These are phyloP conservation scores for Nitzschia palea DNA, from an alignment of 108 stramenopile genomes.

Conservation along the genomic window DNA sequence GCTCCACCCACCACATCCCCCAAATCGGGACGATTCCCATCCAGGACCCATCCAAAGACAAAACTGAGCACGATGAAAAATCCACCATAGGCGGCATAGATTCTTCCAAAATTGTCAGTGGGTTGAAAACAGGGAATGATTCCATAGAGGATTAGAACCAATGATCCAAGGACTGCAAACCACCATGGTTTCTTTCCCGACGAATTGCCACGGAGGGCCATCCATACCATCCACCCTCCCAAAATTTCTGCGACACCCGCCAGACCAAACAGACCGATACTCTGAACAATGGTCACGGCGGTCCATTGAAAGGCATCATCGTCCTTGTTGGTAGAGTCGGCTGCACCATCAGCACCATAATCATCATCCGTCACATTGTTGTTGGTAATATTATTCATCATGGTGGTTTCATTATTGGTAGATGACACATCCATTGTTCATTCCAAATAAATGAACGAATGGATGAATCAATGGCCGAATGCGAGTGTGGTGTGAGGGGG, in stretches of 20 bases:
- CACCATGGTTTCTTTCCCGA: conserved; percentile 62
- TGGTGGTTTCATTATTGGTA: too few relatives aligned
- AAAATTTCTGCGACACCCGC: conserved; percentile 74
- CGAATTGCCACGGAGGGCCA: conserved; percentile 30
- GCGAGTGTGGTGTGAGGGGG: too few relatives aligned
- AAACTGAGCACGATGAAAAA: conserved; percentile 79
- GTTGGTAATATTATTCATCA: too few relatives aligned
- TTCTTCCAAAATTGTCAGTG: conserved; percentile 72
- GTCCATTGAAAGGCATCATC: conserved; percentile 64
- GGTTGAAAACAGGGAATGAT: conserved; percentile 79
- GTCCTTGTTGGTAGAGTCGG: too few relatives aligned
- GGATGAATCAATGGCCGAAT: too few relatives aligned
- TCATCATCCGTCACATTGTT: too few relatives aligned
- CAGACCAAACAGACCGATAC: conserved; percentile 58
- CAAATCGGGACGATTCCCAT: conserved; percentile 67
- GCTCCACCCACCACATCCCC: conserved; percentile 69
- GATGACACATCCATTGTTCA: too few relatives aligned
- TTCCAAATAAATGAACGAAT: too few relatives aligned
- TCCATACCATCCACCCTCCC: conserved; percentile 84
- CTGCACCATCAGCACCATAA: too few relatives aligned
- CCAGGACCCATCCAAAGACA: conserved; percentile 73
- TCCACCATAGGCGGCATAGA: conserved; percentile 86
- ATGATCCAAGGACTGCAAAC: conserved; percentile 65
- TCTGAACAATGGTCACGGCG: conserved; percentile 42
- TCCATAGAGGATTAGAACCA: conserved; percentile 65